Evolutionary conservation across 164 flowering plant species (phyloP), one percentile per base, ranked within the genome.

Genomic region (Cinnamomum micranthum): DNA sequence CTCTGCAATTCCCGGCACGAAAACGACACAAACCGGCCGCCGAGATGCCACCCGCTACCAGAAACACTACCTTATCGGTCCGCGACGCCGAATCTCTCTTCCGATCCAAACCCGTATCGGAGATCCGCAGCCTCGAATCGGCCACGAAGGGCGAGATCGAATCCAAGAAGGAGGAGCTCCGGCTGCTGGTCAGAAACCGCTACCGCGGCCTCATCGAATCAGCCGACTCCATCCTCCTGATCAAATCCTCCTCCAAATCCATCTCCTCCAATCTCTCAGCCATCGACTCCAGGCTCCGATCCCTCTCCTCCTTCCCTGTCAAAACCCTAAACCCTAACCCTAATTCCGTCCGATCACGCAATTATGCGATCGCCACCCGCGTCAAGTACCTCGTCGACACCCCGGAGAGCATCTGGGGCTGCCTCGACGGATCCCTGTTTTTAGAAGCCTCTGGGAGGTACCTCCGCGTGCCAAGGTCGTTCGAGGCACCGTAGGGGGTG

Each of bases 321-420:
- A 1, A 76, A 78, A 27, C 72, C 85, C 71, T 75, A 85, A 62
- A 71, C 55, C 33, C 73, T 75, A 22, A 71, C 11, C 65, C 77
- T 84, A 41, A 82, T 85, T 6, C 88, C 0, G 28, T 65, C 28
- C 80, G 92, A 9, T 64, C 75, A 25, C 73, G 74, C 9, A 81
- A 83, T 63, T 93, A 91, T 73, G 89, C 86, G 35, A 82, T 90
- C n/a, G 98, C 97, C 0, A 84, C 90, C 72, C 85, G 99, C 5
- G 94, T 95, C 60, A 95, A 93, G 84, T 95, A 95, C 75, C 81
- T 95, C 7, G 98, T 95, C 17, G 99, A 95, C 69, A 92, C 98
- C 5, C 95, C 97, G 0, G 98, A 95, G 88, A 92, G 90, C 76
- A 95, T 95, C 19, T 95, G 99, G 99, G 99, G 97, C 0, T 90